phyloP scores from a whole-genome alignment of 2,329 filamentous ascomycete genomes.

The Fusarium stilboides region DNA sequence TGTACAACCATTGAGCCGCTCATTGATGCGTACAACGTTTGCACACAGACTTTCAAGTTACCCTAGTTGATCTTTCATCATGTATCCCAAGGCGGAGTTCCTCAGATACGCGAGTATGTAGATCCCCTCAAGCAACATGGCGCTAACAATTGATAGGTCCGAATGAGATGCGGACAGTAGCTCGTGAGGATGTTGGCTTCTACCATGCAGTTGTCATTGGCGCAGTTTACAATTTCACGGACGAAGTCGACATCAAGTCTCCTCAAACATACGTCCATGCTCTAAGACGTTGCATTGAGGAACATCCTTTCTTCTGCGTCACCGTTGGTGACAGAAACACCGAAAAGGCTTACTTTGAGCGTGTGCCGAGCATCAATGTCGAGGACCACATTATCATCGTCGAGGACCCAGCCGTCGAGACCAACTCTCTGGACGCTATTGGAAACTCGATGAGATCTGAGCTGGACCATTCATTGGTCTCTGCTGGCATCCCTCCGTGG shows the following conservation, averaged over 20 bases:
- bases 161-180: slow-evolving; percentile 44
- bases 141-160: slow-evolving; percentile 30
- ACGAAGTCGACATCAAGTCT: slow-evolving; percentile 11
- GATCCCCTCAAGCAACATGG: too few relatives aligned
- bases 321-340: slow-evolving; percentile 37
- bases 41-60: background rate
- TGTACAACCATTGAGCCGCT: background rate
- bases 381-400: slow-evolving; percentile 40
- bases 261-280: slow-evolving; percentile 32
- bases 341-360: slow-evolving; percentile 44
- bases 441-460: slow-evolving; percentile 27
- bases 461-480: slow-evolving; percentile 37
- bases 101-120: slow-evolving; percentile 39
- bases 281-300: slow-evolving; percentile 36
- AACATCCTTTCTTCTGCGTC: slow-evolving; percentile 44
- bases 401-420: background rate
- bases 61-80: slow-evolving; percentile 1
- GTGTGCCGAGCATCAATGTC: slow-evolving; percentile 33
- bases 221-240: slow-evolving; percentile 36
- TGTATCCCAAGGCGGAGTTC: slow-evolving; percentile 28
- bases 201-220: slow-evolving; percentile 46
- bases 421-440: slow-evolving; percentile 13
- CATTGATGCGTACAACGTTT: background rate
- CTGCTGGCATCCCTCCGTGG: slow-evolving; percentile 41
- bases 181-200: slow-evolving; percentile 42